Base-by-base conservation (phyloP, 2,329 filamentous ascomycete species). In the Volutella citrinella region DNA sequence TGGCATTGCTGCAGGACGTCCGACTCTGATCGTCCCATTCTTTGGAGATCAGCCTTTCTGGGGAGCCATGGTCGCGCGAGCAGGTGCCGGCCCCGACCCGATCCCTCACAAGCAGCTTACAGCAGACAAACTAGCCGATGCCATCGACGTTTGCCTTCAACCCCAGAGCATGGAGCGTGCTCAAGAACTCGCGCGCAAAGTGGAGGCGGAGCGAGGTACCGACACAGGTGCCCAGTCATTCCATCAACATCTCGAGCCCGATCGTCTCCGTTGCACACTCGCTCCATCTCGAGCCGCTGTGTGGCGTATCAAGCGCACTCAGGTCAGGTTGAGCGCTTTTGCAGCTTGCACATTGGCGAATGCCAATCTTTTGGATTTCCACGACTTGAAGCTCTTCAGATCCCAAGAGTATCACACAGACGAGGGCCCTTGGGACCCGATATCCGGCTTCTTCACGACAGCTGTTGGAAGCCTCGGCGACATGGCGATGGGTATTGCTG, bases 221-320 rank as follows among this genome's bases (percentile, higher is more conserved):
- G 29, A 31, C 14, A 31, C 18, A 20, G 18, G 29, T 23, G 29
- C 29, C 21, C 30, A 33, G 21, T 33, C 30, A 12, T 33, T 33
- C 22, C 30, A 33, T 33, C 30, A 33, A 27, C n/a, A 26, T 14
- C 30, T 33, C 21, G 30, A 33, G 5, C 11, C n/a, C 7, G 74
- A 84, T 40, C 66, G 66, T n/a, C 54, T 91, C 39, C 69, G 81
- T 35, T 93, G 87, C 56, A 72, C 76, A 5, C 52, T 91, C n/a
- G 72, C 78, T 21, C 84, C 84, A 0, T 72, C 71, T 33, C 71
- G 78, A 22, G 71, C 76, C 3, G 87, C 87, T 0, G 79, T 82
- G 1, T 94, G 87, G 86, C 73, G 79, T 19, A 65, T 91, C 9
- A 79, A 77, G 48, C 69, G 78, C 25, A 84, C 80, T 0, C 66